Evolutionary conservation across 2,329 filamentous ascomycete species (phyloP).

Genomic region (Alternaria sp.): DNA sequence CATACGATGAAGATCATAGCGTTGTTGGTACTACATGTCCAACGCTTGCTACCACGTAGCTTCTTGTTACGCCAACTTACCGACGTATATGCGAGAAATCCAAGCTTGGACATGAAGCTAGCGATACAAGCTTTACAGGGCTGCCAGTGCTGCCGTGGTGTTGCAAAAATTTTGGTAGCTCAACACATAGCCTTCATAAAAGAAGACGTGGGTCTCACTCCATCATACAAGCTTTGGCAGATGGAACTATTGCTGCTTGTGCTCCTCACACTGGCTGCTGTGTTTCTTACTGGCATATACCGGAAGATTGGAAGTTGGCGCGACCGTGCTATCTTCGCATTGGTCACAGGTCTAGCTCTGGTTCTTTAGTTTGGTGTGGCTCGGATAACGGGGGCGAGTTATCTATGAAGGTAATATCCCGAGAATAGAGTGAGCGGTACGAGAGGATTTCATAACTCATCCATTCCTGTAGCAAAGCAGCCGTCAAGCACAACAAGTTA

Average conservation of each 20-base stretch:
- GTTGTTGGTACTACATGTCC: conserved; percentile 1
- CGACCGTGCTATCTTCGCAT: not conserved
- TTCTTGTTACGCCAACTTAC: not conserved
- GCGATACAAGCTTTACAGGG: not conserved
- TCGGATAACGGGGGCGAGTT: not conserved
- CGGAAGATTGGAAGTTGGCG: not conserved
- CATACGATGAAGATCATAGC: conserved; percentile 23
- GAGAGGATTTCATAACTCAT: too few relatives aligned
- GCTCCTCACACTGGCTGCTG: too few relatives aligned
- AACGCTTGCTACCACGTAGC: not conserved
- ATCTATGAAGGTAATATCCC: too few relatives aligned
- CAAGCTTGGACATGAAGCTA: not conserved
- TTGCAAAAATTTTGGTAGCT: not conserved
- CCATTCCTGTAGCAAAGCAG: not conserved
- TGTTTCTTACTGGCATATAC: not conserved
- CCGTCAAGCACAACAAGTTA: not conserved
- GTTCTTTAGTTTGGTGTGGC: too few relatives aligned
- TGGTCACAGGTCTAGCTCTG: not conserved
- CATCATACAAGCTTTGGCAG: not conserved
- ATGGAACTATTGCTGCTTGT: too few relatives aligned
- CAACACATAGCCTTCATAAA: not conserved
- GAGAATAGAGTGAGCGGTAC: too few relatives aligned
- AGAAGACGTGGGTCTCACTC: not conserved
- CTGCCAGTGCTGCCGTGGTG: not conserved
- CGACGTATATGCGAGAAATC: not conserved